Evolutionary conservation across 345 rosid genomes (phyloP), one percentile per base, ranked within the genome.

Genomic region (Arabis alpina): DNA sequence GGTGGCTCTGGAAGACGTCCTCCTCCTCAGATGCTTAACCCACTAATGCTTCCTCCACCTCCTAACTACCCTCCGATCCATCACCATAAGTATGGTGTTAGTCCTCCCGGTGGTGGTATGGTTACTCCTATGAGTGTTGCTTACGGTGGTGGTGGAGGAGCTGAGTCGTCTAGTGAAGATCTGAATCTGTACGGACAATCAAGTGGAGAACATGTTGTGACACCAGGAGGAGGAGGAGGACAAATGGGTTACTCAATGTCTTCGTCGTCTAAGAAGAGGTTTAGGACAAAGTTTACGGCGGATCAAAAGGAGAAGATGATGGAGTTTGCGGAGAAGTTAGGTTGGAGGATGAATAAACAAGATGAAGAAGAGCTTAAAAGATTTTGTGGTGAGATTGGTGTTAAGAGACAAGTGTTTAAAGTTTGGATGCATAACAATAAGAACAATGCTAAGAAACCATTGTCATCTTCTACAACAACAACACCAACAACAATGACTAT

Each of bases 381-480:
- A 53, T 86, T 90, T 66, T 90, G 93, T 8, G 71, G 68, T 5
- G 93, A 87, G 44, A 83, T 76, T 63, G 93, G 96, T 3, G 84
- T 90, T 6, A 84, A 75, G 61, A 86, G 93, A 69, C 90, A 80
- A 61, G 93, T 86, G 14, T 86, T 90, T 75, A 88, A 88, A 73
- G 96, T 90, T 6, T 90, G 96, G 96, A 88, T 90, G 96, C 96
- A 90, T 53, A 90, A 90, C 67, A 90, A 90, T 71, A 90, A 90
- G 87, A 86, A 70, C 61, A 68, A 74, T 62, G 84, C 77, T 24
- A 87, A 74, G 86, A 87, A 83, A 77, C 83, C 82, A 61, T 34
- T 34, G 7, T 34, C 37, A 34, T 34, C 8, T 5, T 6, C 37
- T 5, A 5, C 27, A 57, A 55, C 19, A 68, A 32, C 37, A 43